Base-by-base conservation (phyloP, 2,329 filamentous ascomycete species). In the Aureobasidium leucospermi region DNA sequence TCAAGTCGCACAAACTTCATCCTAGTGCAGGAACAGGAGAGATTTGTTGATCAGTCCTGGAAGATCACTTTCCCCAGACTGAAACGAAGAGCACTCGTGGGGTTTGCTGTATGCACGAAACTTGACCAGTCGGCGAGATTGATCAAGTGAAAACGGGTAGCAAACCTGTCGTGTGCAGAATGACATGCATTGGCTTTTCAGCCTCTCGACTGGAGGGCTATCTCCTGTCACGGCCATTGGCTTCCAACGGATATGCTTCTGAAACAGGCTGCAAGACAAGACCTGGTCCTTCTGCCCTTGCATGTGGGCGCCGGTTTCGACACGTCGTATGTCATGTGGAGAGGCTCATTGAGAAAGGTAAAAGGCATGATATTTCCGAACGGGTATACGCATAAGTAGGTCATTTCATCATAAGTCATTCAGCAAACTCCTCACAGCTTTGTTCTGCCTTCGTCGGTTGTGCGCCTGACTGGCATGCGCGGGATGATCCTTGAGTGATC, bases 391-490 rank as follows among this genome's bases (percentile, higher is more conserved):
- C 45, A 58, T 48, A 49, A 31, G 28, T 47, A 41, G 42, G 28
- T 58, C 55, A 49, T 58, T 19, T 41, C 45, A 58, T 58, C 55
- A 36, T 58, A 19, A 58, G 28, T 52, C 47, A 29, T 45, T 52
- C 47, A 29, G 38, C 6, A 47, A 15, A 28, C 42, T 48, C 36
- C 8, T 70, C 63, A 73, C 41, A 73, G 61, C 63, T 73, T 73
- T 55, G 70, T 72, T 53, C 70, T 67, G 13, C 71, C 71, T 39
- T 73, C 71, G 52, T 72, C 71, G 39, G 68, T 72, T 13, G 62
- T 60, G 28, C 68, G 64, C 45, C 71, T 65, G 39, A 47, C 43
- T 31, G 53, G 57, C 34, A 58, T 2, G 67, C 63, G 65, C 67
- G 67, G 31, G 59, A 51, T 16, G 29, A 55, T 48, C 10, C 41